phyloP scores from a whole-genome alignment of 768 basidiomycete species.

The Coprinopsis marcescibilis region DNA sequence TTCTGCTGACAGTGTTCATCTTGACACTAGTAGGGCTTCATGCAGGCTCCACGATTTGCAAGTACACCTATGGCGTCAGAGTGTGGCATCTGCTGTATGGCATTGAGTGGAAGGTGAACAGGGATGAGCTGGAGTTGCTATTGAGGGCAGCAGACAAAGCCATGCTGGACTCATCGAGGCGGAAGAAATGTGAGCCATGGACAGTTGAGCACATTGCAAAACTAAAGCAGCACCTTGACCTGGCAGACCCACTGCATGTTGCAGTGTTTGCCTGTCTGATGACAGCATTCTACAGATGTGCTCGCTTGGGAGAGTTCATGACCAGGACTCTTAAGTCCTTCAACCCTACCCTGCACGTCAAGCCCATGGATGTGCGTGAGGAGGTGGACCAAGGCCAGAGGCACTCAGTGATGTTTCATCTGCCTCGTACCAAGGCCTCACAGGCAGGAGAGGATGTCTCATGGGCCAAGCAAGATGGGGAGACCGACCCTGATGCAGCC shows the following conservation, averaged over 20 bases:
- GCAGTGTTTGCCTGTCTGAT: conserved; percentile 33
- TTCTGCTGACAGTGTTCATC: conserved; percentile 25
- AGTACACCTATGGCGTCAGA: conserved; percentile 32
- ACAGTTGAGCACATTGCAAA: conserved; percentile 19
- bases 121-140: too few relatives aligned
- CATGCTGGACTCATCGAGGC: conserved; percentile 21
- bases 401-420: too few relatives aligned
- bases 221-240: conserved; percentile 19
- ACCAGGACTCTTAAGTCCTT: conserved; percentile 26
- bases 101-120: too few relatives aligned
- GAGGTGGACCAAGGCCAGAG: too few relatives aligned
- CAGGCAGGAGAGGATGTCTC: too few relatives aligned
- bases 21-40: conserved; percentile 26
- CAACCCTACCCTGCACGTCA: conserved; percentile 25
- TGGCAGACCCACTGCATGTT: conserved; percentile 23
- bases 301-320: conserved; percentile 33
- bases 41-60: conserved; percentile 25
- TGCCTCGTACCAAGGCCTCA: too few relatives aligned
- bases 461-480: too few relatives aligned
- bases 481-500: too few relatives aligned
- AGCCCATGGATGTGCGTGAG: too few relatives aligned
- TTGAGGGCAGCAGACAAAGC: too few relatives aligned
- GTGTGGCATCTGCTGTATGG: conserved; percentile 46
- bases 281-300: conserved; percentile 29
- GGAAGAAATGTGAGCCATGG: conserved; percentile 24